phyloP scores from a whole-genome alignment of 805 yeast species.

The Metschnikowia orientalis region DNA sequence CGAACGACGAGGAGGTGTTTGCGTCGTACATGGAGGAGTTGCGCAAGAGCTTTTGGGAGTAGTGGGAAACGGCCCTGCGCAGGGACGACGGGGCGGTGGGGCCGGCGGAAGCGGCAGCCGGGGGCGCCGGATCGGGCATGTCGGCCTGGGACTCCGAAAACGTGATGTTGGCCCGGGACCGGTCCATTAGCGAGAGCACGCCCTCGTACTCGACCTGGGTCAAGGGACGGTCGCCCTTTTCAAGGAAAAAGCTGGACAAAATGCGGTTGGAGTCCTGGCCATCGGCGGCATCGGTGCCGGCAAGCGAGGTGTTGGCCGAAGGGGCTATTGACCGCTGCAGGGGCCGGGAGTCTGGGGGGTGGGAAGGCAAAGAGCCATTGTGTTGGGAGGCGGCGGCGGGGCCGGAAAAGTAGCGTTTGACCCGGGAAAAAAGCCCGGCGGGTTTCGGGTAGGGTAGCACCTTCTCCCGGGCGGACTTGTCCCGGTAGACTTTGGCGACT shows the following conservation, averaged over 20 bases:
- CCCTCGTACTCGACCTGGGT: constrained; percentile 77
- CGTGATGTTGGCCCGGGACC: constrained; percentile 17
- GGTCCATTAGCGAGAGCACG: constrained; percentile 54
- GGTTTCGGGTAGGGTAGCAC: constrained; percentile 22
- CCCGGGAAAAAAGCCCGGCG: constrained; percentile 25
- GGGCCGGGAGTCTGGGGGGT: background rate
- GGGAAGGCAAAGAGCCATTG: constrained; percentile 1
- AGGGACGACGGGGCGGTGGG: constrained; percentile 1
- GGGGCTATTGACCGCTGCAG: constrained; percentile 3
- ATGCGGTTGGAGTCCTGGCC: constrained; percentile 44
- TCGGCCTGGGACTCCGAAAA: constrained; percentile 13
- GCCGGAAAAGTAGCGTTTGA: constrained; percentile 24
- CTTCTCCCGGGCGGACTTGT: constrained; percentile 19
- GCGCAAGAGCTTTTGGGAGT: constrained; percentile 27
- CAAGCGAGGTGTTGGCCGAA: constrained; percentile 8
- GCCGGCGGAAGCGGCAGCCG: constrained; percentile 1
- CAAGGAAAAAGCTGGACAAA: constrained; percentile 64
- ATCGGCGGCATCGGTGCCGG: constrained; percentile 8
- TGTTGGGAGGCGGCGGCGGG: constrained; percentile 3
- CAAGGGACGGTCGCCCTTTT: constrained; percentile 71
- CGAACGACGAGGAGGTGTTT: constrained; percentile 18
- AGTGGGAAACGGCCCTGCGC: constrained; percentile 19
- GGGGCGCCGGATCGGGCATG: constrained; percentile 1
- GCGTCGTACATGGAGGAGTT: constrained; percentile 19
- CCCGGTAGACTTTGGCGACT: constrained; percentile 27